Evolutionary conservation across 371 early-diverging fungal species (phyloP).

Genomic region (Mucor indicus): DNA sequence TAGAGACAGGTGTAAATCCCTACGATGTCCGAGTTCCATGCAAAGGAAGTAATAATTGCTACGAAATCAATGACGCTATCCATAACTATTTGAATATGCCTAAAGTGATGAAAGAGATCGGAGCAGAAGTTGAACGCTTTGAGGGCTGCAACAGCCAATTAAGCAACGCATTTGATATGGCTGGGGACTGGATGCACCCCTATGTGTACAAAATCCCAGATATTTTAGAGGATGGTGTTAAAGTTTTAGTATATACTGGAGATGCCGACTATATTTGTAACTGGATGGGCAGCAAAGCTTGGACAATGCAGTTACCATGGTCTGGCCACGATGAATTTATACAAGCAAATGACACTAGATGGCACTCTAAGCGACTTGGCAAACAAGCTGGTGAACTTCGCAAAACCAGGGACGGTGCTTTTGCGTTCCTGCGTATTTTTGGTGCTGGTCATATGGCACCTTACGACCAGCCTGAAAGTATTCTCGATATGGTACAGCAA

Average conservation of each 20-base stretch:
- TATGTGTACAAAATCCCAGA: slow-evolving; percentile 72
- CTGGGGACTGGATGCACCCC: slow-evolving; percentile 89
- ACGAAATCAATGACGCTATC: slow-evolving; percentile 78
- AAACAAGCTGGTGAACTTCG: slow-evolving; percentile 77
- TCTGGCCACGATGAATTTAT: slow-evolving; percentile 65
- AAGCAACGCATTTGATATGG: slow-evolving; percentile 74
- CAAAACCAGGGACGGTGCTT: slow-evolving; percentile 49
- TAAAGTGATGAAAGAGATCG: slow-evolving; percentile 79
- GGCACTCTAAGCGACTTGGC: slow-evolving; percentile 45
- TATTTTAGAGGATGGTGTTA: slow-evolving; percentile 77
- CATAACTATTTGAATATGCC: slow-evolving; percentile 74
- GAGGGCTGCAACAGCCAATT: slow-evolving; percentile 81
- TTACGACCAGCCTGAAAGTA: slow-evolving; percentile 58
- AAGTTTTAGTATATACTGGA: slow-evolving; percentile 88
- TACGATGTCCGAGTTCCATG: slow-evolving; percentile 84
- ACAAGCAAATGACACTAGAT: slow-evolving; percentile 57
- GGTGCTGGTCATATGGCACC: slow-evolving; percentile 92
- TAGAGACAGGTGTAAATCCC: slow-evolving; percentile 68
- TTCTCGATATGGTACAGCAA: slow-evolving; percentile 63
- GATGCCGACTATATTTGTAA: slow-evolving; percentile 52
- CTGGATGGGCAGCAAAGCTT: slow-evolving; percentile 95
- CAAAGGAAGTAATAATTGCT: slow-evolving; percentile 74
- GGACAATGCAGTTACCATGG: slow-evolving; percentile 84
- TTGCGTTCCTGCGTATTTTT: slow-evolving; percentile 88
- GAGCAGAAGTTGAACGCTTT: slow-evolving; percentile 63